Evolutionary conservation across 2,329 filamentous ascomycete species (phyloP), one percentile per base, ranked within the genome.

Genomic region (Xylaria sp.): DNA sequence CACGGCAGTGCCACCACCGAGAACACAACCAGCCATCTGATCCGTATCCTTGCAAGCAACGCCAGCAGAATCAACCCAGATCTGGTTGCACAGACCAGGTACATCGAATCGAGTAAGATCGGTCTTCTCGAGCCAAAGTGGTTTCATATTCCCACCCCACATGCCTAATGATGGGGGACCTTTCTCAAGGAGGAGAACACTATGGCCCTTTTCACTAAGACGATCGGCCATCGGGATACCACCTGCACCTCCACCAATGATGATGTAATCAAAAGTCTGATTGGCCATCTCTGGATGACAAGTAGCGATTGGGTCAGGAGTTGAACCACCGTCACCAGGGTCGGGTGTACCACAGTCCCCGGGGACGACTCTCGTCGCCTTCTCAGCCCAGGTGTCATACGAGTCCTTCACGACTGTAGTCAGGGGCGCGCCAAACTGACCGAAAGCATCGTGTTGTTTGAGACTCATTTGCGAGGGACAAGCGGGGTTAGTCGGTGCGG

Each of bases 11-110:
- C 88, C 88, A 66, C 91, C 91, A 61, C 91, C 91, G 6, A 93
- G 85, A 48, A 93, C 84, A 72, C 91, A 93, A 13, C 90, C 91
- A n/a, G 89, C 89, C 89, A 92, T 92, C 74, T 91, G 88, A 71
- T 90, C 89, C 11, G 88, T 89, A 77, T 93, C 90, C 5, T 84
- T 84, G 79, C 91, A 93, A 53, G 88, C 87, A 71, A 92, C 88
- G 42, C 88, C 89, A 5, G 83, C 82, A 13, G 87, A 88, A 75
- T 91, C 86, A 7, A 83, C 81, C 86, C 89, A 91, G 73, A 93
- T 91, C 79, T 92, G 84, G 77, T 92, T 92, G 79, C 89, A 92
- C 68, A 92, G 85, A 65, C 90, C 89, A 0, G 90, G 90, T 10
- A 92, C 87, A 74, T 93, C 91, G 74, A 92, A 92, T 59, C 90